Conservation (phyloP, 257 asterid species). For the Solanum bulbocastanum region DNA sequence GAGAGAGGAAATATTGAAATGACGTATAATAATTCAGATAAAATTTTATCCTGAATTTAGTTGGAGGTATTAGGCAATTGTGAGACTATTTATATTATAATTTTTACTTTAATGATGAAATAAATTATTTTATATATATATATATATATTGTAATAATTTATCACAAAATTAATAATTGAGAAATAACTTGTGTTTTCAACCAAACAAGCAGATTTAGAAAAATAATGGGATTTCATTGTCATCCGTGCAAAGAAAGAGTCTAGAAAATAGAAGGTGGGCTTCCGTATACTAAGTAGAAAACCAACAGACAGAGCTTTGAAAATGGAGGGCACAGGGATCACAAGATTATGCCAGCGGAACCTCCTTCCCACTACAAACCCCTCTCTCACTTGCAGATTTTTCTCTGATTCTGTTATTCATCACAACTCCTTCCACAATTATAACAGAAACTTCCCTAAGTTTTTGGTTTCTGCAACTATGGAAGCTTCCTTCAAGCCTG, state of each 20-base stretch:
- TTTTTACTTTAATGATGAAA: no score
- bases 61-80: no score
- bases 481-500: slow-evolving; percentile 42
- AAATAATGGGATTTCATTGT: no score
- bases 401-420: background rate
- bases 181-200: no score
- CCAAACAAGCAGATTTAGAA: no score
- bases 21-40: no score
- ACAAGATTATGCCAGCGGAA: background rate
- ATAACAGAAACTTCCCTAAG: background rate
- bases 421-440: background rate
- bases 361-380: background rate
- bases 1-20: no score
- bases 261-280: background rate
- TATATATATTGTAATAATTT: no score
- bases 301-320: background rate
- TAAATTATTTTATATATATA: no score
- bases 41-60: no score
- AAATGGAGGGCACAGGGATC: background rate
- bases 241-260: background rate
- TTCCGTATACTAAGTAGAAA: background rate
- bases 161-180: no score
- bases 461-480: slow-evolving; percentile 15
- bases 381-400: background rate
- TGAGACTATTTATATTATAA: no score